Evolutionary conservation across 345 rosid genomes (phyloP), one percentile per base, ranked within the genome.

Genomic region (Lenwebbia sp.): DNA sequence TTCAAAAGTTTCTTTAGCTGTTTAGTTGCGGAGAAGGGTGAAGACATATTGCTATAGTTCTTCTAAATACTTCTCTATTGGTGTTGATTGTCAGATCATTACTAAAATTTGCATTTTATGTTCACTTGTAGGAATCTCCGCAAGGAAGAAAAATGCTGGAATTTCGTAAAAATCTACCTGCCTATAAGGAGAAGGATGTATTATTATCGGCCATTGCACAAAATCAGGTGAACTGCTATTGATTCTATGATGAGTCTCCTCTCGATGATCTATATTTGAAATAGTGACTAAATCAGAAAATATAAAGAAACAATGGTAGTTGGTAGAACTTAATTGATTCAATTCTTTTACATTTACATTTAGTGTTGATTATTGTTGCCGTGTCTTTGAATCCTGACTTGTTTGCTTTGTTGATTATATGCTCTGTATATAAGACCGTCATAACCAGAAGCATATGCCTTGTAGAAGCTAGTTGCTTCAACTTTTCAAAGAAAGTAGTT

Each of bases 151-250:
- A 90, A 90, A 92, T 95, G 89, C 88, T 95, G 54, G 92, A 93
- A 88, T 91, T 92, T 90, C 96, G 98, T 54, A 92, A 85, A 90
- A 89, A 88, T 87, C 97, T 97, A 82, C 98, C 99, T 83, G 98
- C 97, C 84, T 95, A 91, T 84, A 93, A 90, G 88, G 96, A 93
- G 91, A 94, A 90, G 92, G 95, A 94, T 91, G 89, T 90, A 28
- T 82, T 97, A 91, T 85, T 94, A 91, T 57, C 87, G 54, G 89
- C 94, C 25, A 92, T 95, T 90, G 93, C 91, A 62, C 87, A 90
- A 83, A 93, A 95, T 88, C 98, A 97, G 99, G 99, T 95, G 23
- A 60, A 37, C 49, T 78, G 30, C 76, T 52, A 54, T 85, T 85
- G 83, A 65, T 30, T 65, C 33, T 65, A 65, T 65, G 76, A 49